These are phyloP conservation scores for Zygosaccharomyces pseudobailii DNA, from an alignment of 1,139 yeast genomes.

Conservation along the genomic window DNA sequence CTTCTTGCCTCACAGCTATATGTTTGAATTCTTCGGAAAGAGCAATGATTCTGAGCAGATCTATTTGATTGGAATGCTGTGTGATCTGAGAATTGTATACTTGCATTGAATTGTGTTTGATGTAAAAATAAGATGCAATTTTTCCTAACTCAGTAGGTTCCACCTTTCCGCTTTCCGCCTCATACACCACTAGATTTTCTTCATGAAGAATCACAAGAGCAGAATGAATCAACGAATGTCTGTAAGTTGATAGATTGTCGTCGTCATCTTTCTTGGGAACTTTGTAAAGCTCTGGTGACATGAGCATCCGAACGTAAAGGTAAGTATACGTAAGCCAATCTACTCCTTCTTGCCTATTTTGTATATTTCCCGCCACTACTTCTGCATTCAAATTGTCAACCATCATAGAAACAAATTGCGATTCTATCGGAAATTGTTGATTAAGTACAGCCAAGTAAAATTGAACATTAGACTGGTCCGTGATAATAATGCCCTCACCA, in stretches of 20 bases:
- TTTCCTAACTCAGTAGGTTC: slow-evolving; percentile 72
- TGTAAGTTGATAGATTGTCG: slow-evolving; percentile 42
- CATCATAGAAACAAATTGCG: slow-evolving; percentile 68
- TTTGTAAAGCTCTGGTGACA: slow-evolving; percentile 67
- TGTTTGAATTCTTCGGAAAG: slow-evolving; percentile 80
- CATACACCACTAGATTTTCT: slow-evolving; percentile 56
- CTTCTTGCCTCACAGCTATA: slow-evolving; percentile 84
- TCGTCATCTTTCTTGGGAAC: slow-evolving; percentile 57
- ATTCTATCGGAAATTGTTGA: slow-evolving; percentile 89
- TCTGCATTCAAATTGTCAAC: slow-evolving; percentile 85
- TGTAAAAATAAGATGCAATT: slow-evolving; percentile 84
- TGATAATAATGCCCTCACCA: slow-evolving; percentile 93
- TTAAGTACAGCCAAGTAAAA: slow-evolving; percentile 84
- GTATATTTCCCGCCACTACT: slow-evolving; percentile 66
- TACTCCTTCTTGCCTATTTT: slow-evolving; percentile 58
- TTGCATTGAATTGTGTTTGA: slow-evolving; percentile 65
- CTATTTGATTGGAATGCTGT: slow-evolving; percentile 66
- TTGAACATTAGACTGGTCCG: slow-evolving; percentile 79
- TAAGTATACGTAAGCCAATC: slow-evolving; percentile 80
- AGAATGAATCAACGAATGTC: slow-evolving; percentile 70
- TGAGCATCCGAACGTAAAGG: slow-evolving; percentile 72
- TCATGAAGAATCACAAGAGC: slow-evolving; percentile 59
- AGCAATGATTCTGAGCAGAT: slow-evolving; percentile 71
- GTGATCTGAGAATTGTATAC: slow-evolving; percentile 57
- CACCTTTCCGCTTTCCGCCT: slow-evolving; percentile 44